phyloP scores from a whole-genome alignment of 2,329 filamentous ascomycete species.

The Diaporthe caulivora region DNA sequence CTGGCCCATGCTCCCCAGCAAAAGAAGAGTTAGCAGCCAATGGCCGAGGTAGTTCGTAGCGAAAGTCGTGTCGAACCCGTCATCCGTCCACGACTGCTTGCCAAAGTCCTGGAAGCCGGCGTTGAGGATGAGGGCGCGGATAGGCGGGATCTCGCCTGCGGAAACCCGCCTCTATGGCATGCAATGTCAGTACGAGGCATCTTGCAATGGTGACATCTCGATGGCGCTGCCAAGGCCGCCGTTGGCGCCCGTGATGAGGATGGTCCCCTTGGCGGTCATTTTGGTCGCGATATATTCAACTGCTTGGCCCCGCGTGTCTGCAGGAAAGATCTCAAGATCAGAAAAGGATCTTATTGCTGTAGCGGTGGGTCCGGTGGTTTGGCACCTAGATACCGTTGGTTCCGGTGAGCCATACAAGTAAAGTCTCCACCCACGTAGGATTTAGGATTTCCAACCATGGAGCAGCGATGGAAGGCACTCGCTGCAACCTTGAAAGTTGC shows the following conservation, averaged over 20 bases:
- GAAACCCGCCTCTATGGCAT: background rate
- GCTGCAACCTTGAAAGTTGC: too few relatives aligned
- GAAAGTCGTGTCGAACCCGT: too few relatives aligned
- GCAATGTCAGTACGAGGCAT: too few relatives aligned
- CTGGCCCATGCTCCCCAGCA: background rate
- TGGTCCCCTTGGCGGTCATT: background rate
- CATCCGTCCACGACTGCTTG: too few relatives aligned
- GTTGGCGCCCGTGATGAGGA: slow-evolving; percentile 5
- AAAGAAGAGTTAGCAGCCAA: background rate
- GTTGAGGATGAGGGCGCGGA: too few relatives aligned
- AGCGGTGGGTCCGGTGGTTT: background rate
- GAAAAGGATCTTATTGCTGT: background rate
- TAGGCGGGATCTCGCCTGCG: background rate
- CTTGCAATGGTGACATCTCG: background rate
- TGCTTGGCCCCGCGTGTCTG: background rate
- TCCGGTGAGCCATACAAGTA: background rate
- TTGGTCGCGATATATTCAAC: background rate
- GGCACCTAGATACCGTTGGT: background rate
- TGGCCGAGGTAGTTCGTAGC: background rate
- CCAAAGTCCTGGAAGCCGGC: too few relatives aligned
- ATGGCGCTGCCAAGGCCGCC: slow-evolving; percentile 1
- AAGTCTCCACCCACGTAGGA: too few relatives aligned
- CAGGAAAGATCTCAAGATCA: background rate
- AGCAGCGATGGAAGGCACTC: background rate
- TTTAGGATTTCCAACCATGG: too few relatives aligned